These are phyloP conservation scores for Nicotiana rustica DNA, from an alignment of 305 asterid genomes.

Conservation along the genomic window DNA sequence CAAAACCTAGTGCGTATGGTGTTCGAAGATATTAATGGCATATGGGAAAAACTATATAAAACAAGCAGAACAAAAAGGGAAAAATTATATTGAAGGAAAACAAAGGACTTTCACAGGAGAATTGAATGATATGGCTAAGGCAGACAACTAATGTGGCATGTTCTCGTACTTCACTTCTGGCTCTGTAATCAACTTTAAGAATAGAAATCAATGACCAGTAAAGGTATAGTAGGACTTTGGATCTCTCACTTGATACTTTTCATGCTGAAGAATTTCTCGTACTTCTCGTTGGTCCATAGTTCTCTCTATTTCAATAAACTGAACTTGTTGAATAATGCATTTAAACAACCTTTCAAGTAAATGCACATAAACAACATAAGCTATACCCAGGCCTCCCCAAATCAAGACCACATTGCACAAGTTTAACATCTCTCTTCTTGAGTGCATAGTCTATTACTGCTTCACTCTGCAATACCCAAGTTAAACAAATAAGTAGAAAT, in stretches of 20 bases:
- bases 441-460: constrained; percentile 96
- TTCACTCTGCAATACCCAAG: constrained; percentile 73
- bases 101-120: neutral
- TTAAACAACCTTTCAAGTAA: neutral
- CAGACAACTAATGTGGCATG: neutral
- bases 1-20: neutral
- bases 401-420: constrained; percentile 93
- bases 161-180: neutral
- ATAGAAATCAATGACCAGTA: neutral
- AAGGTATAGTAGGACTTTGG: neutral
- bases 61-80: neutral
- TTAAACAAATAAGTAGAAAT: constrained; percentile 33
- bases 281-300: neutral
- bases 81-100: neutral
- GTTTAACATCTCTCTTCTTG: constrained; percentile 89
- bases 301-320: neutral
- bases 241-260: neutral
- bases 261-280: neutral
- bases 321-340: neutral
- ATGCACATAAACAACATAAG: constrained; percentile 21
- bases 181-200: constrained; percentile 5
- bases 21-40: neutral
- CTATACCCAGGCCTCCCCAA: constrained; percentile 92
- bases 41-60: neutral
- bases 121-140: neutral